phyloP scores from a whole-genome alignment of 768 basidiomycete genomes.

The Boletus rubescentipes region DNA sequence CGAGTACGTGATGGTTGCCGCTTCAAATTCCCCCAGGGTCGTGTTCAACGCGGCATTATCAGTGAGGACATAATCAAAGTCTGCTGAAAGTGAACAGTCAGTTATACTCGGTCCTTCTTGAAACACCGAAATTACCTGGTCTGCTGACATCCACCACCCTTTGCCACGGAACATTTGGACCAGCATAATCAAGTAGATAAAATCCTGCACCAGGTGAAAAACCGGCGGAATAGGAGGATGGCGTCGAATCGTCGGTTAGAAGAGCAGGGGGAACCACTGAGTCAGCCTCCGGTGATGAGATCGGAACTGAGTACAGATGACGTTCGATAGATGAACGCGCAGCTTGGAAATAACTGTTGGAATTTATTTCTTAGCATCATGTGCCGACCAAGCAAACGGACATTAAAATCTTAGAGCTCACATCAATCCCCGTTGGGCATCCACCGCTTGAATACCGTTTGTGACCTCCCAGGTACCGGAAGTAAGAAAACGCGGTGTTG shows the following conservation, averaged over 20 bases:
- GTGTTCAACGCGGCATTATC: conserved; percentile 67
- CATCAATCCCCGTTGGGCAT: conserved; percentile 66
- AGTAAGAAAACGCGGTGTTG: conserved; percentile 80
- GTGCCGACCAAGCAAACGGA: conserved; percentile 22
- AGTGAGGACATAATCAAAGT: conserved; percentile 63
- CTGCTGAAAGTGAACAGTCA: conserved; percentile 35
- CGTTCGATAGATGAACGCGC: conserved; percentile 83
- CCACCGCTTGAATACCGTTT: conserved; percentile 68
- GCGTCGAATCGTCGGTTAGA: conserved; percentile 50
- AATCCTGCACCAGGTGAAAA: conserved; percentile 89
- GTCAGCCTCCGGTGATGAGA: conserved; percentile 52
- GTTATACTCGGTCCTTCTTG: background rate
- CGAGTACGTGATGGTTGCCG: conserved; percentile 65
- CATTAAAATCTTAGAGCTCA: conserved; percentile 45
- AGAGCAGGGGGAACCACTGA: conserved; percentile 39
- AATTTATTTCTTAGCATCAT: conserved; percentile 20
- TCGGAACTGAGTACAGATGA: conserved; percentile 74
- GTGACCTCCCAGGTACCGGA: conserved; percentile 90
- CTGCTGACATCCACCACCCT: conserved; percentile 61
- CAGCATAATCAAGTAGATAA: conserved; percentile 76
- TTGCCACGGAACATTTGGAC: conserved; percentile 88
- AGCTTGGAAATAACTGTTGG: conserved; percentile 81
- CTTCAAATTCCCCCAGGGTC: conserved; percentile 65
- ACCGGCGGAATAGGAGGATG: conserved; percentile 59
- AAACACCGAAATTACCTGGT: conserved; percentile 35